Percentiles rank a stretch among this genome's conserved stretches.
Evolutionary conservation across 2,329 filamentous ascomycete genomes (phyloP).

Genomic region (Torrubiella hemipterigena): DNA sequence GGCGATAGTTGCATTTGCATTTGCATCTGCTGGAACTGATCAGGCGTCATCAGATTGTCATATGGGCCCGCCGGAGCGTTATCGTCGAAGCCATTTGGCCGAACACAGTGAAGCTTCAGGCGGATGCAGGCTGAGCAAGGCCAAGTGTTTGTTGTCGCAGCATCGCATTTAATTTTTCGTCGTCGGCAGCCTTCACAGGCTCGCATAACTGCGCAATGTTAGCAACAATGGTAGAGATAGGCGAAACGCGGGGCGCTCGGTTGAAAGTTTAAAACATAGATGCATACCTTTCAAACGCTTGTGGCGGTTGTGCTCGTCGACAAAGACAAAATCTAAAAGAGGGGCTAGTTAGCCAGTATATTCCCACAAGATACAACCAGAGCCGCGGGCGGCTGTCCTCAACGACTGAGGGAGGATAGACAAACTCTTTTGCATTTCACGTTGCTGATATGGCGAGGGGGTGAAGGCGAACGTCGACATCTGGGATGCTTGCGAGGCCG

Average conservation of each 20-base stretch:
- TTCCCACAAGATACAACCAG: background rate
- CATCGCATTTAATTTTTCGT: slow-evolving; percentile 96
- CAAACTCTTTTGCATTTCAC: slow-evolving; percentile 23
- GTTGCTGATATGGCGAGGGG: slow-evolving; percentile 35
- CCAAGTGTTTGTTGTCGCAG: slow-evolving; percentile 94
- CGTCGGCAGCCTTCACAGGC: slow-evolving; percentile 91
- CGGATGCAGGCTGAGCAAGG: slow-evolving; percentile 89
- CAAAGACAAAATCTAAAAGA: slow-evolving; percentile 84
- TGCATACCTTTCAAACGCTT: slow-evolving; percentile 81
- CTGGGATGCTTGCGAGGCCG: no score
- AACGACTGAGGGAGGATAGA: no score
- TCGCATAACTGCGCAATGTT: slow-evolving; percentile 66
- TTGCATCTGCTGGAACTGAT: slow-evolving; percentile 35
- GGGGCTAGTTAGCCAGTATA: slow-evolving; percentile 16
- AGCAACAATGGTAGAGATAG: background rate
- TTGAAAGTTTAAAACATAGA: background rate
- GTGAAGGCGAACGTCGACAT: slow-evolving; percentile 71
- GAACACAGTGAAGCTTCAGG: slow-evolving; percentile 85
- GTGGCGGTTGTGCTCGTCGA: slow-evolving; percentile 96
- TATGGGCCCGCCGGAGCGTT: slow-evolving; percentile 23
- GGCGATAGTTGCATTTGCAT: slow-evolving; percentile 32
- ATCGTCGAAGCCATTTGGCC: slow-evolving; percentile 62
- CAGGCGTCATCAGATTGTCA: slow-evolving; percentile 17
- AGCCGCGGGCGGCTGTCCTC: no score
- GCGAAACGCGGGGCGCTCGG: background rate